Base-by-base conservation (phyloP, 306 rosid species). In the Sindora glabra region DNA sequence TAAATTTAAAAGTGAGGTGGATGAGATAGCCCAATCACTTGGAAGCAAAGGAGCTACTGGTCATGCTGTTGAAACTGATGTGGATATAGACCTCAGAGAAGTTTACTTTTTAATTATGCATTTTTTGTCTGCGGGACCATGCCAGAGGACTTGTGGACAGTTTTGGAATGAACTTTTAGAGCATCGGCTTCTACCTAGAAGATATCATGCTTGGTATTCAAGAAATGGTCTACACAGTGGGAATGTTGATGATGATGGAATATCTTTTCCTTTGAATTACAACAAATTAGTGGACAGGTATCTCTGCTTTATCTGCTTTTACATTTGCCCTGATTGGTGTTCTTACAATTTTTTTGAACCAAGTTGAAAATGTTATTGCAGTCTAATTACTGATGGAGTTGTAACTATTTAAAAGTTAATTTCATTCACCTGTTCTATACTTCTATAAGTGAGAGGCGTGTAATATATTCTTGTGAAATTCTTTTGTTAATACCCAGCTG, bases 161-260 rank as follows among this genome's bases (percentile, higher is more conserved):
- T 66, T 89, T 53, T 68, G 75, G 72, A 74, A 69, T 67, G 97
- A 89, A 69, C 89, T 89, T 77, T 48, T 83, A 52, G 89, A 89
- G 60, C 81, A 86, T 69, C 87, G 70, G 67, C 97, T 89, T 61
- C 78, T 89, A 7, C 97, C 97, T 53, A 81, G 97, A 83, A 83
- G 97, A 71, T 86, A 86, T 79, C 97, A 89, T 81, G 85, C 95
- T 63, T 75, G 87, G 91, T 89, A 65, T 89, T 89, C 95, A 52
- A 79, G 95, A 62, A 79, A 70, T 60, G 81, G 83, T 17, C 58
- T 57, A 19, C 39, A 34, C 24, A 57, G 69, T 44, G 73, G 65
- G 68, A 76, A 70, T 48, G 79, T 47, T 34, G 63, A 55, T 13
- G 91, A 76, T 47, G 80, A 79, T 70, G 89, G 79, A 71, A 48